phyloP scores from a whole-genome alignment of 352 stramenopile genomes.

The Globisporangium splendens region DNA sequence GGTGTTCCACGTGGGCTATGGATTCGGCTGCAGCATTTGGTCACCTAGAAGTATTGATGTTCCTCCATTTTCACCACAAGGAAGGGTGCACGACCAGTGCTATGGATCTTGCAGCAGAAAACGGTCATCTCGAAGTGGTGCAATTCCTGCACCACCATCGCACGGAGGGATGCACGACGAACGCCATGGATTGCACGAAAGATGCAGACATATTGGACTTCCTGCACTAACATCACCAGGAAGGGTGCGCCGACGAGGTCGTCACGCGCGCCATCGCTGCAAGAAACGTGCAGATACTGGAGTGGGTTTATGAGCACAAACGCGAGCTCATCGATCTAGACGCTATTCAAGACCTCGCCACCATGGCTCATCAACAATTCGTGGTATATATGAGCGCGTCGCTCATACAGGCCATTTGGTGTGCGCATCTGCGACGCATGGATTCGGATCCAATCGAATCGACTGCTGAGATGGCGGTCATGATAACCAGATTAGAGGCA shows the following conservation, averaged over 20 bases:
- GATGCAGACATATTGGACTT: constrained; percentile 3
- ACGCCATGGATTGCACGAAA: constrained; percentile 2
- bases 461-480: too few relatives aligned
- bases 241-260: constrained; percentile 10
- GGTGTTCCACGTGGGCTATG: constrained; percentile 6
- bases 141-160: constrained; percentile 11
- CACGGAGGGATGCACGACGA: constrained; percentile 5
- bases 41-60: constrained; percentile 4
- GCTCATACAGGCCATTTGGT: too few relatives aligned
- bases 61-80: constrained; percentile 5
- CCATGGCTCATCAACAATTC: too few relatives aligned
- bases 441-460: too few relatives aligned
- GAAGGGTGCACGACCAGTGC: constrained; percentile 5
- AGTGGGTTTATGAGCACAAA: constrained; percentile 4
- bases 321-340: constrained; percentile 4
- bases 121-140: constrained; percentile 6
- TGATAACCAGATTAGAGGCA: too few relatives aligned
- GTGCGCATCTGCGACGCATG: too few relatives aligned
- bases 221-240: neutral
- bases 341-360: neutral
- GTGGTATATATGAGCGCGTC: too few relatives aligned
- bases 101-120: constrained; percentile 9
- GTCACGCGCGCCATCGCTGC: neutral
- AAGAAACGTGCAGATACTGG: neutral
- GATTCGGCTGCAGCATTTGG: constrained; percentile 8